A percentile compares a stretch with the other conserved stretches of the same genome.
phyloP scores from a whole-genome alignment of 2,329 filamentous ascomycete species.

The Fusarium sp. region DNA sequence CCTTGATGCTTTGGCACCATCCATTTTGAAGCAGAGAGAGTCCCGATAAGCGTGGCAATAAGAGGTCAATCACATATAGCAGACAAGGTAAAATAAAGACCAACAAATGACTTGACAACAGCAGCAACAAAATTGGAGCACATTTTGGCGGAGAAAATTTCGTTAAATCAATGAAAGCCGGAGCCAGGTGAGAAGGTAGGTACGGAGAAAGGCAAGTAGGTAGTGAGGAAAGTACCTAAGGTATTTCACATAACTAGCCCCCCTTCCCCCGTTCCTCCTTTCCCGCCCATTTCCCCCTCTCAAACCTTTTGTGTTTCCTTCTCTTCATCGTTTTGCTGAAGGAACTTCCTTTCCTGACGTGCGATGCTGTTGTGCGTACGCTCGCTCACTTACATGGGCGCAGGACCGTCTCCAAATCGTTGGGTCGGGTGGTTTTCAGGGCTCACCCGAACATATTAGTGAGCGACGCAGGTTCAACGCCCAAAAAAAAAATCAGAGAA shows the following conservation, averaged over 20 bases:
- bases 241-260: constrained; percentile 53
- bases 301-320: constrained; percentile 32
- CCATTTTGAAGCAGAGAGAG: constrained; percentile 17
- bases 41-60: neutral
- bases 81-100: neutral
- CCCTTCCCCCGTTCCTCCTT: constrained; percentile 51
- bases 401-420: constrained; percentile 37
- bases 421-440: constrained; percentile 35
- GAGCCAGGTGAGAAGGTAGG: constrained; percentile 34
- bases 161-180: constrained; percentile 35
- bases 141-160: constrained; percentile 30
- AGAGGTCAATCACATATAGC: neutral
- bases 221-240: constrained; percentile 38
- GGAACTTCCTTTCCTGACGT: constrained; percentile 25
- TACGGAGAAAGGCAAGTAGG: constrained; percentile 42
- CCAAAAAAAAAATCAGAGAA: constrained; percentile 17
- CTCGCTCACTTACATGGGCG: constrained; percentile 44
- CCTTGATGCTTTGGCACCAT: constrained; percentile 18
- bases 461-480: constrained; percentile 5
- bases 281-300: constrained; percentile 45
- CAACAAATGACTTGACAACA: constrained; percentile 4
- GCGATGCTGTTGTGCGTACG: constrained; percentile 39
- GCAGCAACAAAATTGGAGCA: constrained; percentile 17
- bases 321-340: constrained; percentile 14
- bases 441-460: constrained; percentile 34